Base-by-base conservation (phyloP, 768 basidiomycete species). In the Boletus vermiculosoides region DNA sequence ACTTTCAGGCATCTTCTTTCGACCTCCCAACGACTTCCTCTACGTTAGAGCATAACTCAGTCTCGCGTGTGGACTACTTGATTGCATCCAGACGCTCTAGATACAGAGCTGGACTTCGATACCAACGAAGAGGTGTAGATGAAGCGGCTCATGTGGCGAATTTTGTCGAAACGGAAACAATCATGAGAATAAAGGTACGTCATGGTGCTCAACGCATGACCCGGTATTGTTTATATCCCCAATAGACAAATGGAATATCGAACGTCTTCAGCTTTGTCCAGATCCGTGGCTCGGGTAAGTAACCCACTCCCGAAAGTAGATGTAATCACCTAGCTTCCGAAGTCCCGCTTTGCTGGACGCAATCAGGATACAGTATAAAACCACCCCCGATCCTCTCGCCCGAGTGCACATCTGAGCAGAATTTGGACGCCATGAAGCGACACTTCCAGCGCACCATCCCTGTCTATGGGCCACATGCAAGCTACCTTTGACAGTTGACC, bases 311-410 rank as follows among this genome's bases (percentile, higher is more conserved):
- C 9, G 9, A 20, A 41, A 10, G 11, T 23, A 41, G 22, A 13
- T 15, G n/a, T 12, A 25, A 55, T 61, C 42, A 60, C 25, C 52
- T 44, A 46, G 25, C 47, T 50, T 59, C 61, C 20, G 23, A 64
- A 94, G 92, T 98, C 56, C 95, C 95, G 2, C 77, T 98, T 28
- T 95, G 86, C 68, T 98, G 95, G 95, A 90, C 86, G 5, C 95
- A 98, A 67, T 82, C 83, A 3, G 90, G 93, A 22, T 88, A 89
- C 71, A 86, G 87, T 34, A 76, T 97, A 56, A 97, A 95, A 68
- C 95, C 95, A 4, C 85, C 91, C 2, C 95, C 95, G 1, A 74
- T 87, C 8, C 78, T 97, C 33, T 82, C 85, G 6, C 67, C 85
- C 4, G 89, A 94, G 62, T 75, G 88, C 48, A 92, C 92, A 1